Base-by-base conservation (phyloP, 2,329 filamentous ascomycete species). In the Phialemoniopsis sp. region DNA sequence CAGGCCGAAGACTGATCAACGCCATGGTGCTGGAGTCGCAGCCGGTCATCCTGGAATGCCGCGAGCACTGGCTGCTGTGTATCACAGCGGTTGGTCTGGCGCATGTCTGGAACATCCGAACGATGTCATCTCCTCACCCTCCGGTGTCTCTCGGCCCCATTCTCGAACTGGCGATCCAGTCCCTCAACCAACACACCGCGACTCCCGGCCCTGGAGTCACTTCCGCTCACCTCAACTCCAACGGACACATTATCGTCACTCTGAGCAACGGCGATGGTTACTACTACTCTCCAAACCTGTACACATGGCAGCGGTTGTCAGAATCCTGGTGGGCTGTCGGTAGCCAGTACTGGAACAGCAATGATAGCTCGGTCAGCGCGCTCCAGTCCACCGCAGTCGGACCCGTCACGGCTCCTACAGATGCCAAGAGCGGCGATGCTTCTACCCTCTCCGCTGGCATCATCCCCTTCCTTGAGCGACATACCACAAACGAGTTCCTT, bases 301-400 rank as follows among this genome's bases (percentile, higher is more conserved):
- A 82, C 60, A 79, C 82, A 8, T 98, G 93, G 93, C 91, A 97
- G 62, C 82, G 90, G 9, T 72, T 98, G n/a, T 95, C 89, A 3
- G 94, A 98, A 58, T 78, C 88, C 3, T 98, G 93, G 93, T 98
- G 93, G 89, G 91, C 91, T 0, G 89, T 97, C 0, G 90, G 90
- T 14, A 95, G 88, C 51, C 93, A 98, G 58, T 98, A 98, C 60
- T 98, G 93, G 94, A 97, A 98, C 62, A 94, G 89, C 1, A 95
- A 89, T 38, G 93, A 96, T 54, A 89, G 89, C 2, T 89, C 89
- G 1, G 81, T 95, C 38, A 83, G 86, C 35, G 87, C 89, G 37
- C 64, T 95, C 29, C 82, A 89, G 48, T 81, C 87, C 3, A 83
- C 81, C 2, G 80, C 81, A 9, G 74, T 83, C 8, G 80, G 83